Percentiles rank a stretch among this genome's conserved stretches.
Evolutionary conservation across 1,139 yeast genomes (phyloP).

Genomic region (Oligophagozyma castellii): DNA sequence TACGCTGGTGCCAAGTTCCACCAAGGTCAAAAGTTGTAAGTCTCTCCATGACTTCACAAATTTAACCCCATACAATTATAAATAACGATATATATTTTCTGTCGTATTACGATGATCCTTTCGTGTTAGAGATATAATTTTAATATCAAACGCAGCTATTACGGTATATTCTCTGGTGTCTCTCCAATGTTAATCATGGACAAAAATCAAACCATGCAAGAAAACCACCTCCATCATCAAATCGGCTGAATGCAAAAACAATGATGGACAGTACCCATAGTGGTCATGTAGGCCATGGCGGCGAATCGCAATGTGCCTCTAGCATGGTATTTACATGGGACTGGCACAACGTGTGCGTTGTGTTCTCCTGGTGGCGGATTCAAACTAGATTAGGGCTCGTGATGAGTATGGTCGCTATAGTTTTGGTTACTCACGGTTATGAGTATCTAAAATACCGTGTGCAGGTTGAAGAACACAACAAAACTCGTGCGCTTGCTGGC

Average conservation of each 20-base stretch:
- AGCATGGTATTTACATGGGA: slow-evolving; percentile 79
- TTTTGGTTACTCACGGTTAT: slow-evolving; percentile 40
- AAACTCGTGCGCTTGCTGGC: too few relatives aligned
- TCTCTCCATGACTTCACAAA: slow-evolving; percentile 2
- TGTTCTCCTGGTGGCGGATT: slow-evolving; percentile 72
- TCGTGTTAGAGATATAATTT: too few relatives aligned
- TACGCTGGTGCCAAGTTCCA: slow-evolving; percentile 90
- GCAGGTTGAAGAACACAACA: slow-evolving; percentile 9
- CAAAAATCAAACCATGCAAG: too few relatives aligned
- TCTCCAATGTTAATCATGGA: too few relatives aligned
- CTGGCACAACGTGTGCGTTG: slow-evolving; percentile 55
- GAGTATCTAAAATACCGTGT: slow-evolving; percentile 39
- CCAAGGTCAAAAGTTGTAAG: slow-evolving; percentile 26
- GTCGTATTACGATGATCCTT: too few relatives aligned
- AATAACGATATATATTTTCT: too few relatives aligned
- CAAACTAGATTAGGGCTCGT: slow-evolving; percentile 38
- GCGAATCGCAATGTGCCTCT: slow-evolving; percentile 36
- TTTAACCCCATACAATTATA: slow-evolving; percentile 1
- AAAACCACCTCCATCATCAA: too few relatives aligned
- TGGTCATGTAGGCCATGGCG: slow-evolving; percentile 15
- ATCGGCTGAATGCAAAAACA: too few relatives aligned
- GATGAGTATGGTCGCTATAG: slow-evolving; percentile 38
- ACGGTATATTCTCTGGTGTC: too few relatives aligned
- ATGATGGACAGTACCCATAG: too few relatives aligned
- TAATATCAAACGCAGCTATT: too few relatives aligned